Percentiles rank a stretch among this genome's conserved stretches.
Evolutionary conservation across 1,284 basidiomycete genomes (phyloP).

Genomic region (Papiliotrema laurentii): DNA sequence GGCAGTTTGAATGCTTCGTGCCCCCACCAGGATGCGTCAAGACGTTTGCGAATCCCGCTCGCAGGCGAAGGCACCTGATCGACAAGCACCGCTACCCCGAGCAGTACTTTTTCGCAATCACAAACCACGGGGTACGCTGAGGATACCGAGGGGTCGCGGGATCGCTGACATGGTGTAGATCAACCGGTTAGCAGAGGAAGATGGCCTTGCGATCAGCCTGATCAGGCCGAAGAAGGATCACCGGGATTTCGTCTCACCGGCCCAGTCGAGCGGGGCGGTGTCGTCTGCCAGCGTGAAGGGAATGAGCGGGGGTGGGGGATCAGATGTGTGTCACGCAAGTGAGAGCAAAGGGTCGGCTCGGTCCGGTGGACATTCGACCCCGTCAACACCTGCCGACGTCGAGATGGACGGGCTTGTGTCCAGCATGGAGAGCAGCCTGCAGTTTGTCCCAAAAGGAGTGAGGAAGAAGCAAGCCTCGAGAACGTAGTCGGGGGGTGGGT

Average conservation of each 20-base stretch:
- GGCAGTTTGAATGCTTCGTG: constrained; percentile 76
- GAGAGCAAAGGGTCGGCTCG: no score
- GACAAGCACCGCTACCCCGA: constrained; percentile 74
- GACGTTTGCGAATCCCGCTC: constrained; percentile 69
- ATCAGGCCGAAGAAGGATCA: no score
- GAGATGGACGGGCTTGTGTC: constrained; percentile 31
- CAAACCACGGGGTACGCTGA: constrained; percentile 67
- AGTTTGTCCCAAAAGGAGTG: constrained; percentile 28
- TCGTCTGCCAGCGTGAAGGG: no score
- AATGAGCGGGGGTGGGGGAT: no score
- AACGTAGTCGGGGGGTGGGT: no score
- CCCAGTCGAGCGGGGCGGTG: no score
- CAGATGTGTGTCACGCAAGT: no score
- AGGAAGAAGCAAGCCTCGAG: constrained; percentile 13
- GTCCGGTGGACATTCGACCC: no score
- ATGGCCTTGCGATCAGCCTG: constrained; percentile 34
- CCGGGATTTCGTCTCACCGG: no score
- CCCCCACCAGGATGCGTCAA: constrained; percentile 55
- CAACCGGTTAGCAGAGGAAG: constrained; percentile 33
- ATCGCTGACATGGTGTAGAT: constrained; percentile 18
- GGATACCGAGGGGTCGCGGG: neutral
- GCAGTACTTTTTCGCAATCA: constrained; percentile 81
- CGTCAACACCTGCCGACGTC: constrained; percentile 10
- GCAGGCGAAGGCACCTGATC: constrained; percentile 73
- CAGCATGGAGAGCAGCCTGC: constrained; percentile 25